Base-by-base conservation (phyloP, 768 basidiomycete genomes). In the Pleurotus eryngii region DNA sequence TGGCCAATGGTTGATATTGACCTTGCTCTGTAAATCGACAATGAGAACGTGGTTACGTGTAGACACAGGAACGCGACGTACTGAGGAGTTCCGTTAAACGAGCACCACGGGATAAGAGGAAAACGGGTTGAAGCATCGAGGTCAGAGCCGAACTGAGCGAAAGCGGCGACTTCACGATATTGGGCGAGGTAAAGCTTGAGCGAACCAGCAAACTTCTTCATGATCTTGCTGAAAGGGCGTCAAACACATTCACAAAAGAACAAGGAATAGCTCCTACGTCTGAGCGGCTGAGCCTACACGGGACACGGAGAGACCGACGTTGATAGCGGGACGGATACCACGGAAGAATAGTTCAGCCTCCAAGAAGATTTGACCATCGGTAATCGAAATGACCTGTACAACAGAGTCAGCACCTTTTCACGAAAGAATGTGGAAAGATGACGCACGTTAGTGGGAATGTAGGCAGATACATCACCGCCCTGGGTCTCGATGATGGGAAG, bases 331-430 rank as follows among this genome's bases (percentile, higher is more conserved):
- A 72, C 96, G 93, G 65, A 98, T 90, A 87, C 97, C 97, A 82
- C 97, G 95, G 95, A 99, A 98, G 95, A 99, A 99, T 71, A 98
- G 89, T 74, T 98, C 96, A 68, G 96, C 95, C 76, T 98, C 96
- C 90, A 98, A 90, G 90, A 98, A 98, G 78, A 97, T 96, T 77
- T 98, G 95, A 69, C 97, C 97, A 70, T 99, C 96, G 51, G 97
- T 99, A 74, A 99, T 99, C 68, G 97, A 98, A 70, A 99, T 99
- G 71, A 99, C 95, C 92, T 97, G 58, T 30, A 12, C 27, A 55
- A 26, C 38, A 30, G 54, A 17, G 14, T 60, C 18, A 58, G 53
- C 49, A 48, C 42, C 3, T 12, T 38, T 27, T 24, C 4, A 18
- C 39, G 11, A 53, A 11, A 4, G 4, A 30, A 14, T 8, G 46